Evolutionary conservation across 2,329 filamentous ascomycete genomes (phyloP).

Genomic region (Aspergillus caelatus): DNA sequence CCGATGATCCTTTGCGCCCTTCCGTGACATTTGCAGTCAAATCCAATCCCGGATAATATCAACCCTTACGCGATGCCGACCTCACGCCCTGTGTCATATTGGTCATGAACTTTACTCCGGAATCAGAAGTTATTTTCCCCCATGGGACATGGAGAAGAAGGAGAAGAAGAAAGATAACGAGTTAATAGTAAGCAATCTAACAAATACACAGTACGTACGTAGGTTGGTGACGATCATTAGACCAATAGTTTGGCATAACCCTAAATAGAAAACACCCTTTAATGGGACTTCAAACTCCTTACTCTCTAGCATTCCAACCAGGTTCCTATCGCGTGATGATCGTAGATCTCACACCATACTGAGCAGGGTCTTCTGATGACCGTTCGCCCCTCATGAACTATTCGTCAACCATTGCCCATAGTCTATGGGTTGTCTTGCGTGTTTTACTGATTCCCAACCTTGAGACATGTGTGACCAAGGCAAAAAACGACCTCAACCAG

Average conservation of each 20-base stretch:
- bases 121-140: not conserved
- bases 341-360: not conserved
- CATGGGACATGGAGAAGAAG: not conserved
- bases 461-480: not conserved
- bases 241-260: conserved; percentile 1
- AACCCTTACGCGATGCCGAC: not conserved
- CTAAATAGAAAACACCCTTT: not conserved
- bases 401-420: not conserved
- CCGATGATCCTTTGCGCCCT: conserved; percentile 5
- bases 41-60: not conserved
- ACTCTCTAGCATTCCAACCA: not conserved
- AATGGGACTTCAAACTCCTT: not conserved
- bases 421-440: not conserved
- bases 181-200: not conserved
- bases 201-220: not conserved
- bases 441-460: not conserved
- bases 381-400: not conserved
- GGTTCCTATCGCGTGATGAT: not conserved
- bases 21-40: not conserved
- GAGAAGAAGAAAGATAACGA: not conserved
- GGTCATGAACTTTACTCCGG: not conserved
- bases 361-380: not conserved
- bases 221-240: not conserved
- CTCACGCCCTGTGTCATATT: not conserved
- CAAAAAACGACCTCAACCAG: no score